Evolutionary conservation across 2,329 filamentous ascomycete genomes (phyloP), one percentile per base, ranked within the genome.

Genomic region (Fusarium drepaniforme): DNA sequence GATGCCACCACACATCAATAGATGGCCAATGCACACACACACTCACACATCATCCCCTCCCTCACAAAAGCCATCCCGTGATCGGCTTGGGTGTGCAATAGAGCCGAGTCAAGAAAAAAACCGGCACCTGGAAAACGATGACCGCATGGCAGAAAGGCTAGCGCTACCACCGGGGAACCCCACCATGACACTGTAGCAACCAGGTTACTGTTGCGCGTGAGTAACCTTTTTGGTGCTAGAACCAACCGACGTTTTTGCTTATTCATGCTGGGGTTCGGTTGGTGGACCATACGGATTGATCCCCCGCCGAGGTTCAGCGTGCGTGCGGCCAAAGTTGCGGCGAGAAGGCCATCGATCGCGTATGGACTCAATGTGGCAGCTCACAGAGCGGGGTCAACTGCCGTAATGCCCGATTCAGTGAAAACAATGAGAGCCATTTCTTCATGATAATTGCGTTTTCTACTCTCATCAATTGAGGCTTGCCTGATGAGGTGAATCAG

Each of bases 341-440:
- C 23, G 37, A 60, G 57, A 61, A 61, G 59, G 46, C 23, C 46
- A 28, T 28, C 7, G 28, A 46, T 35, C 30, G 35, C 30, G 35
- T 38, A 13, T 6, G 18, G 21, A 12, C 33, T 65, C 7, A 28
- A 65, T 46, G n/a, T 38, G 59, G 60, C 64, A 67, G 57, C 59
- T 57, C 58, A 51, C 59, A 71, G 71, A 74, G 71, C 71, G 71
- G 71, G 71, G 71, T 73, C 33, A 58, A 33, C 53, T 73, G 66
- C 70, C 57, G 57, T 25, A 25, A 35, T 42, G 38, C 49, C 51
- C 35, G 12, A 64, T 64, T 42, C n/a, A 25, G 28, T 44, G 56
- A 71, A 71, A 63, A 53, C 58, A 40, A 51, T 57, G 62, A 68
- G 59, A 59, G 15, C 23, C 25, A 58, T 58, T 40, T 57, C 56